Evolutionary conservation across 108 stramenopile genomes (phyloP), one percentile per base, ranked within the genome.

Genomic region (Pseudonitzschia pungens): DNA sequence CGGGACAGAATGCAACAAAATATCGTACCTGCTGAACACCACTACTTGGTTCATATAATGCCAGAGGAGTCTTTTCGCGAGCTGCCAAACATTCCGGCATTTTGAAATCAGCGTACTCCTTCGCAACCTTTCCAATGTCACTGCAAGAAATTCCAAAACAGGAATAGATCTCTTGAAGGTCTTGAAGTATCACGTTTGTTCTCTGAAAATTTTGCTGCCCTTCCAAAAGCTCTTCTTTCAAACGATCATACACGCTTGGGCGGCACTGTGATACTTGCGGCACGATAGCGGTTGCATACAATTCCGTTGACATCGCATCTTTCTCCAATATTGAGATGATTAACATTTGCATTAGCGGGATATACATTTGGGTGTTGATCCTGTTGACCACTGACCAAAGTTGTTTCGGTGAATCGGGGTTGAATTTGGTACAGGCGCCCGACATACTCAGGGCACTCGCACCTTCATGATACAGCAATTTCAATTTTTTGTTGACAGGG

Each of bases 191-290:
- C 68, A 79, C 65, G 57, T 89, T 43, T 71, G 73, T 84, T 77
- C 65, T 77, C 26, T 65, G 71, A 76, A 82, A 86, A 18, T 82
- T 69, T 27, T 70, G 74, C 14, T 29, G 52, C 42, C 81, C 86
- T 44, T 78, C 75, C 44, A 94, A 67, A 12, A 90, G 65, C 44
- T 76, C 79, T 31, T 84, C 80, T 57, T 88, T 87, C 32, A 94
- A 77, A n/a, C 80, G 81, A 27, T 82, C 72, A 59, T 84, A 92
- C 21, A 79, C 72, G 56, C 84, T 87, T 40, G 89, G 80, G 16
- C 84, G 81, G 65, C 93, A 94, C 71, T 91, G 87, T 1, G 88
- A 79, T 22, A 90, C 72, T 77, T 94, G 93, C 10, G 93, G 93
- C 32, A 94, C 74, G 15, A 94, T 24, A 29, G 88, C 88, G 55